phyloP scores from a whole-genome alignment of 345 rosid genomes.

The Euclidium syriacum region DNA sequence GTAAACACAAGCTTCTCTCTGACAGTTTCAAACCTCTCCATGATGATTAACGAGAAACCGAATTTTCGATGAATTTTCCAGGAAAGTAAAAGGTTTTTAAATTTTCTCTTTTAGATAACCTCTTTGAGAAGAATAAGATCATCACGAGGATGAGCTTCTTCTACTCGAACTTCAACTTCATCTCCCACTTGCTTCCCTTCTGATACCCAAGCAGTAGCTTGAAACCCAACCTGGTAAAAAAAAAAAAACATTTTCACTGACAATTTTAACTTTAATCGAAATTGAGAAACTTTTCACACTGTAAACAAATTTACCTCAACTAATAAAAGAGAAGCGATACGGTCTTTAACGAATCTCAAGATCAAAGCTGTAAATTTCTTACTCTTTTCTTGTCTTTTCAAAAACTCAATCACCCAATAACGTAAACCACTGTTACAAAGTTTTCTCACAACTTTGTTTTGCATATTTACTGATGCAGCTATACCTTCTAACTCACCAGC shows the following conservation, averaged over 20 bases:
- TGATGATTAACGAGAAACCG: slow-evolving; percentile 5
- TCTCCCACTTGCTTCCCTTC: slow-evolving; percentile 71
- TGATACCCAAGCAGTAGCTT: slow-evolving; percentile 77
- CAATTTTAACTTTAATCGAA: no score
- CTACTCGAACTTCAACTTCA: slow-evolving; percentile 72
- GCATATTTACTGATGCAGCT: slow-evolving; percentile 67
- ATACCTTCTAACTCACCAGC: slow-evolving; percentile 90
- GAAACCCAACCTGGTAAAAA: slow-evolving; percentile 80
- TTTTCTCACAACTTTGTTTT: slow-evolving; percentile 47
- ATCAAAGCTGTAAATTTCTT: slow-evolving; percentile 63
- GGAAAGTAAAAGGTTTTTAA: background rate
- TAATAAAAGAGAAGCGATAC: slow-evolving; percentile 61
- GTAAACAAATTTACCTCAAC: slow-evolving; percentile 68
- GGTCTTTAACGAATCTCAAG: slow-evolving; percentile 81
- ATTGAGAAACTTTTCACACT: no score
- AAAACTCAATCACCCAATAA: slow-evolving; percentile 81
- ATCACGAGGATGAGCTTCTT: slow-evolving; percentile 81
- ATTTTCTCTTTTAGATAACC: slow-evolving; percentile 35
- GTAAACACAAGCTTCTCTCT: slow-evolving; percentile 9
- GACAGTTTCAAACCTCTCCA: slow-evolving; percentile 12
- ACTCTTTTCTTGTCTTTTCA: slow-evolving; percentile 74
- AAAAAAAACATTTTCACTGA: no score
- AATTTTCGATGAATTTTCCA: slow-evolving; percentile 1
- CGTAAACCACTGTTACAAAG: slow-evolving; percentile 64
- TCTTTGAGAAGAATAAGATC: slow-evolving; percentile 67